phyloP scores from a whole-genome alignment of 2,329 filamentous ascomycete species.

The Ophiostoma quercus region DNA sequence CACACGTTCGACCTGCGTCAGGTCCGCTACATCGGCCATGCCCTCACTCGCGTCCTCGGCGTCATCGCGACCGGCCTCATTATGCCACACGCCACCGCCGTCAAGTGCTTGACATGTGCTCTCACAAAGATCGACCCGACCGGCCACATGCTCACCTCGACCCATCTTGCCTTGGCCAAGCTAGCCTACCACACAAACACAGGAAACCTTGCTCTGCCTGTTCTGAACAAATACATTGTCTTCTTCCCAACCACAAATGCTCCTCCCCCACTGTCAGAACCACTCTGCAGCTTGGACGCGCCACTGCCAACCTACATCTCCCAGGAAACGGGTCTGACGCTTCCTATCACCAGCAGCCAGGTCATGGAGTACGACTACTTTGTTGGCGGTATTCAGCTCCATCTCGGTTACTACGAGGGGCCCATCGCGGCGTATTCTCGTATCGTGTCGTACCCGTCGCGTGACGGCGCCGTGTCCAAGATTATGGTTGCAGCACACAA shows the following conservation, averaged over 20 bases:
- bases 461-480: conserved; percentile 59
- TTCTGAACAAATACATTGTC: conserved; percentile 61
- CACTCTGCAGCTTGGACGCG: conserved; percentile 44
- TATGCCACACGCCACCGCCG: conserved; percentile 42
- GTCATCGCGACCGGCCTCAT: conserved; percentile 38
- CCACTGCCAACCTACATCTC: conserved; percentile 56
- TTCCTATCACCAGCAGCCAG: conserved; percentile 45
- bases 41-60: conserved; percentile 43
- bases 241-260: conserved; percentile 43
- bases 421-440: conserved; percentile 59
- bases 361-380: conserved; percentile 67
- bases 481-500: conserved; percentile 88
- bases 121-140: conserved; percentile 63
- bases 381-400: conserved; percentile 60
- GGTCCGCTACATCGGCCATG: conserved; percentile 46
- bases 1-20: conserved; percentile 47
- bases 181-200: conserved; percentile 51
- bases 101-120: conserved; percentile 45
- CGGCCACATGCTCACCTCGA: conserved; percentile 32
- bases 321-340: conserved; percentile 51
- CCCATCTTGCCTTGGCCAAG: conserved; percentile 28
- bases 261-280: conserved; percentile 14
- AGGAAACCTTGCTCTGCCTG: conserved; percentile 51
- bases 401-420: conserved; percentile 55
- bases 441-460: conserved; percentile 61